Evolutionary conservation across 805 yeast genomes (phyloP), one percentile per base, ranked within the genome.

Genomic region (Isabelozyma pseudorhagii): DNA sequence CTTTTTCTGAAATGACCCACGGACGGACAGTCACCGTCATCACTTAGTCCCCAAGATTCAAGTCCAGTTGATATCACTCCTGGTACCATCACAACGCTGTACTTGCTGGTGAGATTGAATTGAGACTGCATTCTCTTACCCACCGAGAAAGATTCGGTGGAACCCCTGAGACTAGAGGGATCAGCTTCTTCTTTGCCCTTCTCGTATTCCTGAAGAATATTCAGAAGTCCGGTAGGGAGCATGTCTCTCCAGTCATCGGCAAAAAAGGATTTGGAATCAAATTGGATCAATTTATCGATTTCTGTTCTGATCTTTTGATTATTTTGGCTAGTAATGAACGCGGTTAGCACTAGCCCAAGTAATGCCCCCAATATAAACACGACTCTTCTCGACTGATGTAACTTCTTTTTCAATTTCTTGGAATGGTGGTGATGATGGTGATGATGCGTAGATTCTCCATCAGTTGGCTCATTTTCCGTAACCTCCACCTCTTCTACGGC

Each of bases 41-140:
- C 79, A 9, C 91, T 91, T 2, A 89, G 73, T 0, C 96, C 86
- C 99, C 99, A 94, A 45, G 91, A 84, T 67, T 94, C 99, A 38
- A 94, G 75, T 4, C 97, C 97, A 0, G 98, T 92, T 29, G 97
- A 88, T 48, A 89, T 89, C 11, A 93, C 97, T 3, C 99, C 99
- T 0, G 99, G 99, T 15, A 94, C 89, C 84, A 94, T 80, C 3
- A 94, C 80, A 11, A 94, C 96, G 6, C 96, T 96, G 66, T 82
- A 78, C 54, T 87, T 81, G 0, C 84, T 77, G 0, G 73, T 63
- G 28, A 82, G 69, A 38, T 83, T 79, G 29, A 79, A 74, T 21
- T 79, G 80, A 9, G 66, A 62, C 38, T 69, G 70, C 75, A 93
- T 69, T 39, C 77, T 59, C 56, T 77, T 80, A 1, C 99, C 99